Percentiles rank a stretch among this genome's conserved stretches.
Evolutionary conservation across 129 eudicot genomes (phyloP).

Genomic region (Centrapalus pauciflorus): DNA sequence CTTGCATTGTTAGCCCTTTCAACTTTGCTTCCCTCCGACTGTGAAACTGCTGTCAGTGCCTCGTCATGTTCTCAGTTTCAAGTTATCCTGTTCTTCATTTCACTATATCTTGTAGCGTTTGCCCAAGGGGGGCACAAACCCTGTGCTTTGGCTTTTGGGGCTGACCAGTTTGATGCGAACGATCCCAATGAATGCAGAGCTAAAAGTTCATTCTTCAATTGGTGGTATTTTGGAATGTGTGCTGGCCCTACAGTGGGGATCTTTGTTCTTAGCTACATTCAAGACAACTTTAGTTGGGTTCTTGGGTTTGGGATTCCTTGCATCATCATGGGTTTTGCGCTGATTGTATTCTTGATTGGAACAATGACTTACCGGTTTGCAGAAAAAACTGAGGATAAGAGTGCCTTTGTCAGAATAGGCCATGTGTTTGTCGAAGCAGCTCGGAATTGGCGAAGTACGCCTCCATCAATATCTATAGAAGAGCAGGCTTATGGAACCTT

Average conservation of each 20-base stretch:
- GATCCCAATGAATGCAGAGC: conserved; percentile 43
- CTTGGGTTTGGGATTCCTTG: conserved; percentile 64
- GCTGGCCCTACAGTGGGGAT: conserved; percentile 34
- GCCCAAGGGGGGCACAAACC: conserved; percentile 63
- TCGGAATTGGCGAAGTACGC: conserved; percentile 27
- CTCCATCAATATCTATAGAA: conserved; percentile 8
- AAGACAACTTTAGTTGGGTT: conserved; percentile 60
- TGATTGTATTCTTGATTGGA: conserved; percentile 46
- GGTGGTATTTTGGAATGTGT: conserved; percentile 50
- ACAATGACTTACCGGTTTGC: conserved; percentile 39
- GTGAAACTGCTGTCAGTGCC: conserved; percentile 7
- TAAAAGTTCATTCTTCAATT: conserved; percentile 64
- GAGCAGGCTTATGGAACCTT: conserved; percentile 28
- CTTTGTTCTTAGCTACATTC: conserved; percentile 42
- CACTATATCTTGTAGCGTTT: conserved; percentile 52
- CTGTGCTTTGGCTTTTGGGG: conserved; percentile 54
- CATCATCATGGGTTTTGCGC: conserved; percentile 35
- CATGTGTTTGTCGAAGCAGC: conserved; percentile 42
- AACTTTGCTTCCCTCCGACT: conserved; percentile 33
- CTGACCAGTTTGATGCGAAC: conserved; percentile 61
- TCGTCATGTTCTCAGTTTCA: conserved; percentile 26
- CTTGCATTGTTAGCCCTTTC: conserved; percentile 60
- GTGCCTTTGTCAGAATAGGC: conserved; percentile 35
- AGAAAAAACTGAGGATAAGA: conserved; percentile 28
- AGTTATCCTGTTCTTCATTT: conserved; percentile 37